Percentiles rank a stretch among this genome's conserved stretches.
Conservation (phyloP, 129 eudicot species). For the Chrysanthemum seticuspe region DNA sequence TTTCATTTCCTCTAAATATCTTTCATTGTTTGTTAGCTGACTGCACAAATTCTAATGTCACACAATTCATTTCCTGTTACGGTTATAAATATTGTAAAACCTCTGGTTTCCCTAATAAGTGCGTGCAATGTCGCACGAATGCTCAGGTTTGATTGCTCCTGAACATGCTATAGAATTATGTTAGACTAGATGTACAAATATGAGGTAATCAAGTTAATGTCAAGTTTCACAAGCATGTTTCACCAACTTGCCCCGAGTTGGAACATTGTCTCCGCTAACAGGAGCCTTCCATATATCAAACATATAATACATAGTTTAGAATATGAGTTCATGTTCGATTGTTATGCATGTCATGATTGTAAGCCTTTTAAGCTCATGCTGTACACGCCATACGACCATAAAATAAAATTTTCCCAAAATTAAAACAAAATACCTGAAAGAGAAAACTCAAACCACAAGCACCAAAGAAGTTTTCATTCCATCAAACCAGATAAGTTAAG, state of each 20-base stretch:
- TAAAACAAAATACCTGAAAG: slow-evolving; percentile 10
- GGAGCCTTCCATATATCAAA: too few species aligned
- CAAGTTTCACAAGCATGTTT: too few species aligned
- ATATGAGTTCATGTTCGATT: not conserved
- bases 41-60: not conserved
- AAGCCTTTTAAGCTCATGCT: not conserved
- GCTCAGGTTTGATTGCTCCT: not conserved
- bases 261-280: too few species aligned
- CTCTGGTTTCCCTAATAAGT: not conserved
- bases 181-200: not conserved
- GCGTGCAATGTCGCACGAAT: not conserved
- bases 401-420: slow-evolving; percentile 7
- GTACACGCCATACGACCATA: not conserved
- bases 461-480: slow-evolving; percentile 16
- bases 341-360: not conserved
- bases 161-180: not conserved
- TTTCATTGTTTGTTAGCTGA: not conserved
- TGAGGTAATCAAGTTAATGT: too few species aligned
- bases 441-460: slow-evolving; percentile 12
- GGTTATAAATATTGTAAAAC: slow-evolving; percentile 3
- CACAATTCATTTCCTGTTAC: not conserved
- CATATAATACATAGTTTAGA: not conserved
- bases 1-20: not conserved
- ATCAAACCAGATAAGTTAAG: slow-evolving; percentile 15
- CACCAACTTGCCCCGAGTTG: too few species aligned